These are phyloP conservation scores for Bacidia rubella DNA, from an alignment of 495 filamentous ascomycete species.

Conservation along the genomic window DNA sequence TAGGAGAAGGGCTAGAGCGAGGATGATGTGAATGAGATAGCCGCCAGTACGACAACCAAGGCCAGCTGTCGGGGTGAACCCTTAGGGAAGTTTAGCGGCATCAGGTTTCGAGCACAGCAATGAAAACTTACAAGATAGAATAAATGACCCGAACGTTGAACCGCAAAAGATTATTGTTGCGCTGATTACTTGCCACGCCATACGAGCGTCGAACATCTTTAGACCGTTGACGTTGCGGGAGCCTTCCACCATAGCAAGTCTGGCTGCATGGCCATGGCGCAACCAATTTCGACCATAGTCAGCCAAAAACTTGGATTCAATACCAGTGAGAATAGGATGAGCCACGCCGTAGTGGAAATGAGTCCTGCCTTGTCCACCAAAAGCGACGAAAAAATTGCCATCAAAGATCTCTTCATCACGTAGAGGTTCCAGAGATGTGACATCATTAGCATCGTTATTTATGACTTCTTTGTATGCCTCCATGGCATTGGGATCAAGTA, in stretches of 20 bases:
- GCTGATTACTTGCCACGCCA: constrained; percentile 28
- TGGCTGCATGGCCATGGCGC: constrained; percentile 21
- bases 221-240: constrained; percentile 19
- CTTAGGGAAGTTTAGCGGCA: not conserved
- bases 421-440: constrained; percentile 7
- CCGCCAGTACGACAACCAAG: constrained; percentile 36
- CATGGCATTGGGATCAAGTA: constrained; percentile 16
- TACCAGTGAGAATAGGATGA: constrained; percentile 29
- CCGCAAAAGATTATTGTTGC: constrained; percentile 18
- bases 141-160: constrained; percentile 11
- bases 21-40: constrained; percentile 30
- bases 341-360: constrained; percentile 35
- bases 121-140: constrained; percentile 12
- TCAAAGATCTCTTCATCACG: constrained; percentile 10
- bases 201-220: constrained; percentile 30
- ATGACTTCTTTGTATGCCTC: constrained; percentile 14
- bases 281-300: constrained; percentile 28
- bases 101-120: not conserved
- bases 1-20: constrained; percentile 21
- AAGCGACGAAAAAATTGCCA: constrained; percentile 24
- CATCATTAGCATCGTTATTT: constrained; percentile 2
- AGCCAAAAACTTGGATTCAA: constrained; percentile 29
- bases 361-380: constrained; percentile 35
- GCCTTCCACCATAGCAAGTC: constrained; percentile 24
- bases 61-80: constrained; percentile 21